Percentiles rank a stretch among this genome's conserved stretches.
phyloP scores from a whole-genome alignment of 306 rosid genomes.

The Mucuna pruriens region DNA sequence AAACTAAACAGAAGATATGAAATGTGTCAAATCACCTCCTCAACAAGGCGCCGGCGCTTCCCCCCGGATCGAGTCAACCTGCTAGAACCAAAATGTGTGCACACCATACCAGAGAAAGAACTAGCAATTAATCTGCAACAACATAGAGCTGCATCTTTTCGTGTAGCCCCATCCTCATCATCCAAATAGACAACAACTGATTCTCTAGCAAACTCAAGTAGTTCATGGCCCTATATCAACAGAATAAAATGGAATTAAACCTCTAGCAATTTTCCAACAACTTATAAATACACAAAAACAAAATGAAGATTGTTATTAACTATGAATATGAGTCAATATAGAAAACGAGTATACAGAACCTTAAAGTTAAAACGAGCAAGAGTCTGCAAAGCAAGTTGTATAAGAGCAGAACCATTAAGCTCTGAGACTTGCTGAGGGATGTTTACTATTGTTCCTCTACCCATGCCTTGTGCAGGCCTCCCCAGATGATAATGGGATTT shows the following conservation, averaged over 20 bases:
- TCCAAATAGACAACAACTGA: constrained; percentile 92
- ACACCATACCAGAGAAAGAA: constrained; percentile 71
- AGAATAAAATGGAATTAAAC: constrained; percentile 34
- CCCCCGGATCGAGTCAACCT: constrained; percentile 81
- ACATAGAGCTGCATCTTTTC: constrained; percentile 95
- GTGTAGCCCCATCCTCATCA: constrained; percentile 92
- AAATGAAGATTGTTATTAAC: constrained; percentile 15
- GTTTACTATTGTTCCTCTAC: constrained; percentile 65
- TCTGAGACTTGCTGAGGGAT: constrained; percentile 77
- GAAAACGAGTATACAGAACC: constrained; percentile 56
- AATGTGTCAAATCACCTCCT: constrained; percentile 56
- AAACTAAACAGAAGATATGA: constrained; percentile 9
- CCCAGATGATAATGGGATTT: constrained; percentile 77
- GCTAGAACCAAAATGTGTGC: constrained; percentile 70
- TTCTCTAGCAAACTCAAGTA: constrained; percentile 94
- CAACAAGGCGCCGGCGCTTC: constrained; percentile 79
- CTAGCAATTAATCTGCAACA: constrained; percentile 90
- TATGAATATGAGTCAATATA: constrained; percentile 14
- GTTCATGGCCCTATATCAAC: constrained; percentile 86
- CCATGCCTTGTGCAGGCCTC: constrained; percentile 57
- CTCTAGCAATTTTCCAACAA: constrained; percentile 18
- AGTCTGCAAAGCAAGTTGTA: constrained; percentile 96
- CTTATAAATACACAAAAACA: not conserved
- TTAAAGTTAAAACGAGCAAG: constrained; percentile 92
- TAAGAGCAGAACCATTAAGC: constrained; percentile 72